phyloP scores from a whole-genome alignment of 192 early-diverging fungal genomes.

The Thamnidium elegans region DNA sequence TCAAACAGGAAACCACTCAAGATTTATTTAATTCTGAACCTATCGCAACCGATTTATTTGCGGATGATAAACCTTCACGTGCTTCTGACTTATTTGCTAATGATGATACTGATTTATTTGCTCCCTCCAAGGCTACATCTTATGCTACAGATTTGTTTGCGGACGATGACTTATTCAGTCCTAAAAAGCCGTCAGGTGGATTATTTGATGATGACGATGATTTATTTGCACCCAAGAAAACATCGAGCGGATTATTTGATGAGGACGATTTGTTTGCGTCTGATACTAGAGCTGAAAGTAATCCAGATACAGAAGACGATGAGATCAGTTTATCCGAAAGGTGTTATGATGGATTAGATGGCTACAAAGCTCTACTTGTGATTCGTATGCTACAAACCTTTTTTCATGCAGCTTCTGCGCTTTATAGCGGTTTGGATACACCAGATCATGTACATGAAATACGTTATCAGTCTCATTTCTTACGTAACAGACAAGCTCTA shows the following conservation, averaged over 20 bases:
- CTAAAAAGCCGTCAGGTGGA: slow-evolving; percentile 8
- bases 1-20: not conserved
- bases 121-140: not conserved
- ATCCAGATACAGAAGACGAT: not conserved
- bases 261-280: not conserved
- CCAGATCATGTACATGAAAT: not conserved
- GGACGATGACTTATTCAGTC: slow-evolving; percentile 29
- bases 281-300: not conserved
- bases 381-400: slow-evolving; percentile 56
- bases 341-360: slow-evolving; percentile 7
- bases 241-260: slow-evolving; percentile 13
- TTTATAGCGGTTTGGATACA: not conserved
- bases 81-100: slow-evolving; percentile 33
- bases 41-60: slow-evolving; percentile 27
- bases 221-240: not conserved
- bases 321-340: not conserved
- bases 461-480: slow-evolving; percentile 3
- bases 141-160: slow-evolving; percentile 29
- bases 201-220: slow-evolving; percentile 25
- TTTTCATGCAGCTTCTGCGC: slow-evolving; percentile 19
- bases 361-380: slow-evolving; percentile 61
- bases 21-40: not conserved
- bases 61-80: slow-evolving; percentile 12
- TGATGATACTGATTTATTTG: not conserved
- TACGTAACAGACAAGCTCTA: slow-evolving; percentile 15